A percentile compares a stretch with the other conserved stretches of the same genome.
Conservation (phyloP, 2,329 filamentous ascomycete genomes). For the Apiospora arundinis region DNA sequence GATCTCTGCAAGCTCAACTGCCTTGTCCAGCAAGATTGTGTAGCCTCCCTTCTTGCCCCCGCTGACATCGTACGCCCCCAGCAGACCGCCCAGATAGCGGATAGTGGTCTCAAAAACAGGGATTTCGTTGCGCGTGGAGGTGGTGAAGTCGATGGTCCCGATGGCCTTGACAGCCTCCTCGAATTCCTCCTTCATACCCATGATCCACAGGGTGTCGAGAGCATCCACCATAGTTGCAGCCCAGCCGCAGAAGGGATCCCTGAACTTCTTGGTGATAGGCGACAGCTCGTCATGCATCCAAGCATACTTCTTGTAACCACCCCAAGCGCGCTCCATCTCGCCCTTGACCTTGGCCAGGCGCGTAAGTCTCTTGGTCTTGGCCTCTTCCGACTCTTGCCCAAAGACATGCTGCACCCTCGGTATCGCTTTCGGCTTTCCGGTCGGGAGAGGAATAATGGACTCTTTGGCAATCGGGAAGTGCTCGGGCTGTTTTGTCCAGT, state of each 20-base stretch:
- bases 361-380: conserved; percentile 66
- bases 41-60: conserved; percentile 64
- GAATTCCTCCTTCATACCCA: conserved; percentile 72
- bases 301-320: conserved; percentile 78
- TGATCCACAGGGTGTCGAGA: conserved; percentile 75
- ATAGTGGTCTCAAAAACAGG: conserved; percentile 95
- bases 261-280: conserved; percentile 70
- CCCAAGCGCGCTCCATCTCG: conserved; percentile 81
- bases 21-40: conserved; percentile 70
- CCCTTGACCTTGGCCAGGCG: conserved; percentile 72
- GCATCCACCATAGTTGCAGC: conserved; percentile 72
- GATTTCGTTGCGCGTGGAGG: conserved; percentile 68
- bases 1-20: conserved; percentile 74
- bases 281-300: conserved; percentile 87
- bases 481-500: conserved; percentile 79
- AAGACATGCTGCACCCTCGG: conserved; percentile 81
- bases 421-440: conserved; percentile 70
- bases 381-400: conserved; percentile 64
- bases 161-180: conserved; percentile 64
- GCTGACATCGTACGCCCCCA: conserved; percentile 87
- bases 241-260: conserved; percentile 86
- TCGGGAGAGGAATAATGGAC: conserved; percentile 78
- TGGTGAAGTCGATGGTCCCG: conserved; percentile 80
- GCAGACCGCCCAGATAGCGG: conserved; percentile 84
- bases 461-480: conserved; percentile 77